These are phyloP conservation scores for Calocybe cyanea DNA, from an alignment of 768 basidiomycete species.

Conservation along the genomic window DNA sequence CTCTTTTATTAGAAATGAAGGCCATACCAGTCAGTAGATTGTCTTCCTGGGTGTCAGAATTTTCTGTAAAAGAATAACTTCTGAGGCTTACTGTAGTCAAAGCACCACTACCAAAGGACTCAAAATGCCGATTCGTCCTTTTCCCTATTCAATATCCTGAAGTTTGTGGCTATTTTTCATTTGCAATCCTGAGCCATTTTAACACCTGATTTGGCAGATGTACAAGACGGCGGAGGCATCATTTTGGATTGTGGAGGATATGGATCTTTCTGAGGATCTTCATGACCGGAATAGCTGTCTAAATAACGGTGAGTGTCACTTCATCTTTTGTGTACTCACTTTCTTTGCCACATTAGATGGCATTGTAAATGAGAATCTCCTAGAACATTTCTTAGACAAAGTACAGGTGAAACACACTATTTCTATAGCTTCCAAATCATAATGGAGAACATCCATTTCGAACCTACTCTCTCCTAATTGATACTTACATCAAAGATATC, in stretches of 20 bases:
- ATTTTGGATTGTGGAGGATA: constrained; percentile 93
- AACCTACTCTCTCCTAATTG: constrained; percentile 96
- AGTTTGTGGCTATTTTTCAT: constrained; percentile 42
- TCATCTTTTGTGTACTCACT: constrained; percentile 89
- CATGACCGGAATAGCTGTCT: constrained; percentile 83
- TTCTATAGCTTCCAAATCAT: constrained; percentile 99
- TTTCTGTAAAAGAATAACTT: background rate
- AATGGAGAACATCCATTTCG: constrained; percentile 98
- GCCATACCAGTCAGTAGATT: no score
- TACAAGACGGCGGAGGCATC: constrained; percentile 95
- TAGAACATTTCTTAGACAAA: constrained; percentile 91
- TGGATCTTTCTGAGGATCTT: constrained; percentile 84
- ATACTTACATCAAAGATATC: constrained; percentile 88
- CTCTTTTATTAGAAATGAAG: no score
- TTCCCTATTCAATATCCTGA: constrained; percentile 94
- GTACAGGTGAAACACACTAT: constrained; percentile 92
- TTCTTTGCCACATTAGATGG: constrained; percentile 97
- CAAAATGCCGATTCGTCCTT: constrained; percentile 79
- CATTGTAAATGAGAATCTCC: constrained; percentile 94
- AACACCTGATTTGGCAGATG: constrained; percentile 85
- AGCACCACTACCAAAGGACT: constrained; percentile 79
- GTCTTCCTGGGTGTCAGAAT: constrained; percentile 51
- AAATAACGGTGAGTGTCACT: constrained; percentile 81
- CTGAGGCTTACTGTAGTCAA: constrained; percentile 39
- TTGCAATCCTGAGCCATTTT: background rate